Conservation (phyloP, 2,329 filamentous ascomycete genomes). For the Trichocomaceae sp. region DNA sequence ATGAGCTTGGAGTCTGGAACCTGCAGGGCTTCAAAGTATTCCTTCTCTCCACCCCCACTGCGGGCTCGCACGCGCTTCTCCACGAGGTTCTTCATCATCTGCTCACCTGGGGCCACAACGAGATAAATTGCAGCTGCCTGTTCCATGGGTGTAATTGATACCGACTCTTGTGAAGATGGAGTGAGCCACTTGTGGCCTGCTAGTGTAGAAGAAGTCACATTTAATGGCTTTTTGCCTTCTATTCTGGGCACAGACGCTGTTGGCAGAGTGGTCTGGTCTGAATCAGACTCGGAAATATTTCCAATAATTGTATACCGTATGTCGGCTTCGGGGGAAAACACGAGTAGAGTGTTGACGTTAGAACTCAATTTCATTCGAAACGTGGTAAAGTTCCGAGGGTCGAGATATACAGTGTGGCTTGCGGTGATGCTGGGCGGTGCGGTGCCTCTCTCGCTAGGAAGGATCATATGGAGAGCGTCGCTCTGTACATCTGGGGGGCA, state of each 20-base stretch:
- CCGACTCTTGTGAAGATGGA: constrained; percentile 21
- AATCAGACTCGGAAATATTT: constrained; percentile 11
- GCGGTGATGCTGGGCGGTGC: constrained; percentile 18
- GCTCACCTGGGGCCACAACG: constrained; percentile 23
- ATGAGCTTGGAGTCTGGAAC: constrained; percentile 23
- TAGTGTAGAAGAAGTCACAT: neutral
- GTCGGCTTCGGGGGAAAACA: constrained; percentile 24
- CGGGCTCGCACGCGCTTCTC: constrained; percentile 23
- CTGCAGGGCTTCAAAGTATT: constrained; percentile 19
- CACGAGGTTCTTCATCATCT: constrained; percentile 22
- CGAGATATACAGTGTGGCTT: constrained; percentile 25
- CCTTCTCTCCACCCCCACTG: constrained; percentile 18
- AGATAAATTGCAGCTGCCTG: constrained; percentile 18
- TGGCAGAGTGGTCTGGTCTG: constrained; percentile 8
- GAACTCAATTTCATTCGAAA: constrained; percentile 27
- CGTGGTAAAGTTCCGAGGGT: constrained; percentile 28
- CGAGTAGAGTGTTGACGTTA: constrained; percentile 23
- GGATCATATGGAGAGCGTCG: constrained; percentile 23
- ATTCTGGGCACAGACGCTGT: neutral
- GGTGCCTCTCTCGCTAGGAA: constrained; percentile 14
- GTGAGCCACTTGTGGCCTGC: constrained; percentile 18
- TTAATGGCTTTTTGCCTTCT: constrained; percentile 1
- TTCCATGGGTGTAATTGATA: constrained; percentile 15
- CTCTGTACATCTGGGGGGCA: constrained; percentile 21
- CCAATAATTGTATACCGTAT: constrained; percentile 21